A percentile compares a stretch with the other conserved stretches of the same genome.
Evolutionary conservation across 768 basidiomycete species (phyloP).

Genomic region (Suillus clintonianus): DNA sequence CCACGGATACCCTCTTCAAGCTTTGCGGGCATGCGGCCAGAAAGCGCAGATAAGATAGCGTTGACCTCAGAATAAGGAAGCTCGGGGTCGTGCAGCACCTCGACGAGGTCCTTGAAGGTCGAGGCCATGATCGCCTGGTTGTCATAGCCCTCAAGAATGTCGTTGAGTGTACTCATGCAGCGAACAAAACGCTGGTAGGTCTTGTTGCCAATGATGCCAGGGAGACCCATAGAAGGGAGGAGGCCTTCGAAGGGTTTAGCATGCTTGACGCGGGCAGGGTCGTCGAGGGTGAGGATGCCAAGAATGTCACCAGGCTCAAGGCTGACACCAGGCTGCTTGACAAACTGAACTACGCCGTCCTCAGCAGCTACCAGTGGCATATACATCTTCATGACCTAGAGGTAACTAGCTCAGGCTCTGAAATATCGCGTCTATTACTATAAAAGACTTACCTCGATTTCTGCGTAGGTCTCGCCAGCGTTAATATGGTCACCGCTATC

Average conservation of each 20-base stretch:
- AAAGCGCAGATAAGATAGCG: conserved; percentile 83
- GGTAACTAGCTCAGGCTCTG: conserved; percentile 1
- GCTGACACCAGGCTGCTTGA: conserved; percentile 97
- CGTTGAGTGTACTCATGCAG: conserved; percentile 75
- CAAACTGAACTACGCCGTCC: conserved; percentile 91
- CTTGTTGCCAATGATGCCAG: conserved; percentile 85
- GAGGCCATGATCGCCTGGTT: conserved; percentile 89
- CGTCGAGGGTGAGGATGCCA: conserved; percentile 94
- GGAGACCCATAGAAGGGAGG: conserved; percentile 83
- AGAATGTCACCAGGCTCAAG: conserved; percentile 97
- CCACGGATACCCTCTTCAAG: conserved; percentile 85
- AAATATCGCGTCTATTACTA: neutral
- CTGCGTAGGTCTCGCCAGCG: conserved; percentile 95
- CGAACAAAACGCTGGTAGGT: conserved; percentile 82
- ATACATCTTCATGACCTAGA: conserved; percentile 98
- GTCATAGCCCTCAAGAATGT: conserved; percentile 96
- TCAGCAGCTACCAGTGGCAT: conserved; percentile 96
- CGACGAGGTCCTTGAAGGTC: conserved; percentile 84
- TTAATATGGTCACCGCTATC: conserved; percentile 98
- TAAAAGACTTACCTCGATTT: conserved; percentile 76
- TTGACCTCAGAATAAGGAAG: conserved; percentile 87
- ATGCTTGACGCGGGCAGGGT: conserved; percentile 94
- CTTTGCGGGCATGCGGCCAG: conserved; percentile 90
- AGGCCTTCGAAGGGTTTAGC: conserved; percentile 98
- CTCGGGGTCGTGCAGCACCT: conserved; percentile 79